phyloP scores from a whole-genome alignment of 805 yeast genomes.

The Yarrowia bubula region DNA sequence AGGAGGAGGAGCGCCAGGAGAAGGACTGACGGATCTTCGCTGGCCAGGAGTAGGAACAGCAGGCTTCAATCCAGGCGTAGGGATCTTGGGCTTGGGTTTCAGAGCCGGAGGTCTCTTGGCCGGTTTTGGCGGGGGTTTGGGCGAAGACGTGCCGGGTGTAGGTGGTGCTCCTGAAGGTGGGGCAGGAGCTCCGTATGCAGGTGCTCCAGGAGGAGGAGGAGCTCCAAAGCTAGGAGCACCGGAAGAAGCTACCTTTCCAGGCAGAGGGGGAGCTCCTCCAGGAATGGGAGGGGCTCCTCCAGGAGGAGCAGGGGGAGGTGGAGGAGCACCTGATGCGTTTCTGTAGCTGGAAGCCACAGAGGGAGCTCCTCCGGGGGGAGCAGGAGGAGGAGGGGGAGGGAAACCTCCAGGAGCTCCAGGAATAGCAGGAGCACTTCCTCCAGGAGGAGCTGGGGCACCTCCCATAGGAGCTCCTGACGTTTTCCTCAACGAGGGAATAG shows the following conservation, averaged over 20 bases:
- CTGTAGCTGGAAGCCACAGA: neutral
- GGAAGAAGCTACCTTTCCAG: conserved; percentile 23
- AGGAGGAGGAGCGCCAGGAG: conserved; percentile 21
- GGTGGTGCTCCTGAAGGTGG: neutral
- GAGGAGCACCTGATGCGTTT: too few species aligned
- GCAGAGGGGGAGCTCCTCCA: conserved; percentile 18
- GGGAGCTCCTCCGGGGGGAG: conserved; percentile 27
- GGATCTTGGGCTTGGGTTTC: conserved; percentile 23
- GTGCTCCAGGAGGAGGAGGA: conserved; percentile 30
- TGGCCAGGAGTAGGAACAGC: conserved; percentile 13
- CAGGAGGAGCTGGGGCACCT: conserved; percentile 30
- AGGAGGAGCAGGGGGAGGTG: neutral
- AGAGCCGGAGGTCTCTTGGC: conserved; percentile 27
- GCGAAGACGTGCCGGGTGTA: neutral
- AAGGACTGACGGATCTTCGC: conserved; percentile 6
- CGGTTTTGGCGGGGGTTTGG: conserved; percentile 18
- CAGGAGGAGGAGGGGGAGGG: conserved; percentile 28
- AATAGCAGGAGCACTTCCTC: conserved; percentile 31
- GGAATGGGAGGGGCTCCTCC: conserved; percentile 32
- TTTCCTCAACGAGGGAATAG: conserved; percentile 29
- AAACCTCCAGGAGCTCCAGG: conserved; percentile 37
- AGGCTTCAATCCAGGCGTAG: conserved; percentile 23
- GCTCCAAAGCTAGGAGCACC: conserved; percentile 30
- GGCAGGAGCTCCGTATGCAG: conserved; percentile 30
- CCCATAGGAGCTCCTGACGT: conserved; percentile 31